These are phyloP conservation scores for Jacaranda copaia DNA, from an alignment of 257 asterid species.

Conservation along the genomic window DNA sequence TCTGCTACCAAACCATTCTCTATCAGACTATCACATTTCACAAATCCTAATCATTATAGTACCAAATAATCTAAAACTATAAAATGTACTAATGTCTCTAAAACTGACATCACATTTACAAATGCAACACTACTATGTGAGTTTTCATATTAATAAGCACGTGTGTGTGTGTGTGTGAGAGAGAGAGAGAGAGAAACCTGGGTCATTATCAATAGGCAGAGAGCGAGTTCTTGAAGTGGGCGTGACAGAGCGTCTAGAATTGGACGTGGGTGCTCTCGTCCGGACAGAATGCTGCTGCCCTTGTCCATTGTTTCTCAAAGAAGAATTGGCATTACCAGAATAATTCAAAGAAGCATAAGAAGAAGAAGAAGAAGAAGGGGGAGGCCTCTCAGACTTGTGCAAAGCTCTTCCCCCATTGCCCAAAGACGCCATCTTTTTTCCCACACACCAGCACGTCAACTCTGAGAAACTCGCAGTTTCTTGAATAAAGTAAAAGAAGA, in stretches of 20 bases:
- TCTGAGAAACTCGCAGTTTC: neutral
- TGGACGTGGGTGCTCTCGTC: slow-evolving; percentile 44
- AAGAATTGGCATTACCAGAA: slow-evolving; percentile 8
- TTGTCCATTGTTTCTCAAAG: slow-evolving; percentile 45
- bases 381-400: slow-evolving; percentile 53
- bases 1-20: neutral
- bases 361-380: slow-evolving; percentile 33
- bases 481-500: neutral
- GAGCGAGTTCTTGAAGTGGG: slow-evolving; percentile 76
- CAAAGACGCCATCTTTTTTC: slow-evolving; percentile 51
- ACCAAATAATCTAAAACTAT: neutral
- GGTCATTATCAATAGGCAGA: slow-evolving; percentile 50
- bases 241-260: slow-evolving; percentile 76
- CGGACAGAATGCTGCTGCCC: slow-evolving; percentile 52
- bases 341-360: neutral
- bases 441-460: slow-evolving; percentile 22
- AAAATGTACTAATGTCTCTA: neutral
- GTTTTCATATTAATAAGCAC: slow-evolving; percentile 13
- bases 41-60: neutral
- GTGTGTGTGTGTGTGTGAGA: neutral
- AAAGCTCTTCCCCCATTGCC: slow-evolving; percentile 47
- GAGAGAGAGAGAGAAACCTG: slow-evolving; percentile 58
- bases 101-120: slow-evolving; percentile 4
- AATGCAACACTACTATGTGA: neutral
- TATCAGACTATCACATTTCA: neutral